Conservation (phyloP, 805 yeast genomes). For the Candida wancherniae region DNA sequence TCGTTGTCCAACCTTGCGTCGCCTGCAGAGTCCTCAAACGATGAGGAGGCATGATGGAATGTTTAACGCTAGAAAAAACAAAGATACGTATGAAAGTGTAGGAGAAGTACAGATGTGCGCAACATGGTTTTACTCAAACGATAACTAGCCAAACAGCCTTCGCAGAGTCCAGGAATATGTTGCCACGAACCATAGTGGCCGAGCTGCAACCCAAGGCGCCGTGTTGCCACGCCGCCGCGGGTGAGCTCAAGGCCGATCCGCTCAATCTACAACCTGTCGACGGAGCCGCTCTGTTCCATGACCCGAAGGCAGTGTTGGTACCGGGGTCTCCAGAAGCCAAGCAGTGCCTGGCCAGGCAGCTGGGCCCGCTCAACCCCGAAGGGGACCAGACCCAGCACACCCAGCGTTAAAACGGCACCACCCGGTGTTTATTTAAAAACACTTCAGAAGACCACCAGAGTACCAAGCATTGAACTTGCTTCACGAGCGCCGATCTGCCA, state of each 20-base stretch:
- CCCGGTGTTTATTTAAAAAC: conserved; percentile 17
- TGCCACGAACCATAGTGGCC: conserved; percentile 67
- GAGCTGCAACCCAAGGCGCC: conserved; percentile 49
- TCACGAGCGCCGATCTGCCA: conserved; percentile 72
- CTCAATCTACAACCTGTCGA: conserved; percentile 90
- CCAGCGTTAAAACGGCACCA: conserved; percentile 12
- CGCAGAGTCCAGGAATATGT: conserved; percentile 99
- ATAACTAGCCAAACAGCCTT: conserved; percentile 81
- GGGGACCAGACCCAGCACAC: conserved; percentile 33
- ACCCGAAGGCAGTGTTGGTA: conserved; percentile 22
- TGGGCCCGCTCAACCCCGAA: conserved; percentile 50
- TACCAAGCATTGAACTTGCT: conserved; percentile 48
- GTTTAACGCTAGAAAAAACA: too few relatives aligned
- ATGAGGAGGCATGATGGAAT: conserved; percentile 2
- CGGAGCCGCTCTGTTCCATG: conserved; percentile 89
- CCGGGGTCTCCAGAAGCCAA: conserved; percentile 4
- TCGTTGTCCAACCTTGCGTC: conserved; percentile 17
- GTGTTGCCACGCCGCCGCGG: conserved; percentile 22
- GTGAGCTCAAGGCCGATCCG: conserved; percentile 61
- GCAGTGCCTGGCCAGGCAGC: conserved; percentile 17
- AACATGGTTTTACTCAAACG: conserved; percentile 99
- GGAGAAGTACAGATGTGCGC: conserved; percentile 63
- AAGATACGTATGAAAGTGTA: not conserved
- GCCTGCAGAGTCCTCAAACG: conserved; percentile 14
- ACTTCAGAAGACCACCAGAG: conserved; percentile 49